Evolutionary conservation across 2,329 filamentous ascomycete species (phyloP), one percentile per base, ranked within the genome.

Genomic region (Diplocarpon rosae): DNA sequence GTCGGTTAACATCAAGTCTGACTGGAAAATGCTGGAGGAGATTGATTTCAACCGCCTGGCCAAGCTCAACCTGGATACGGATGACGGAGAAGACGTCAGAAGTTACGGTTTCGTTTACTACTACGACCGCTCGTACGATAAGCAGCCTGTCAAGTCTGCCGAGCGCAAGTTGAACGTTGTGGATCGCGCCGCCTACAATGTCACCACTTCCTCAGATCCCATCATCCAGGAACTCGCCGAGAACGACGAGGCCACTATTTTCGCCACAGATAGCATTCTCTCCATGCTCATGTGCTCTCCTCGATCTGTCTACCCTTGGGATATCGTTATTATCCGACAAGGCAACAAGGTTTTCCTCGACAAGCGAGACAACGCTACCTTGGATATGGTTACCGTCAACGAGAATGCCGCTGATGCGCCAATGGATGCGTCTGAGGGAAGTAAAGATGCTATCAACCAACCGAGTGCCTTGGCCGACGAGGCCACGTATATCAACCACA

Each of bases 221-320:
- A 78, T 98, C 59, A 94, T 98, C 63, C 90, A 96, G 70, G 90
- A 96, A 64, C 78, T 96, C 45, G 85, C 92, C 52, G 90, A 96
- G 59, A 93, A 89, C 72, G 80, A 94, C 62, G 89, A 95, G 69
- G 92, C 89, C 37, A 92, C 86, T 56, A 90, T 98, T 61, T 98
- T 96, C 63, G 88, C 92, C 52, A 95, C 92, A 36, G 89, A 95
- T 66, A 95, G 83, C 69, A 89, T 98, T 59, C 78, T 98, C 48
- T 96, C 90, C 55, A 96, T 95, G 88, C 82, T 98, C 59, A 98
- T 98, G 92, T 98, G 92, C 69, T 81, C 92, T 41, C 85, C 92
- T 48, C 86, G 93, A 60, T 95, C 87, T 46, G 86, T 98, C 52
- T 96, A 96, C 73, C 89, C 89, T 35, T 98, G 92, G 92, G 92